Base-by-base conservation (phyloP, 495 filamentous ascomycete genomes). In the Viridothelium virens region DNA sequence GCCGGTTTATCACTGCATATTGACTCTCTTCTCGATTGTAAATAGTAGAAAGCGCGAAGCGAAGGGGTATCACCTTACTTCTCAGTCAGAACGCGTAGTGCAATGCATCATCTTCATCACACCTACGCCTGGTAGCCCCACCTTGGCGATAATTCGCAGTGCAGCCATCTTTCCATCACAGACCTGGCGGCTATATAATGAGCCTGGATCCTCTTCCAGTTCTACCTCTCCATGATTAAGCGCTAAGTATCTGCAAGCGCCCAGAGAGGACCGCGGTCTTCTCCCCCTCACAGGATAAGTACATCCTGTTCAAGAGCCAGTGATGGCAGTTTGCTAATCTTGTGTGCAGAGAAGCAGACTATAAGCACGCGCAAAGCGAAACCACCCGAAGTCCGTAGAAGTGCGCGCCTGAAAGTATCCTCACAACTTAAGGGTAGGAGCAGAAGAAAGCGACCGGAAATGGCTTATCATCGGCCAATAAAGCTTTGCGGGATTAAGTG, bases 331-430 rank as follows among this genome's bases (percentile, higher is more conserved):
- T 46, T 16, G 41, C 41, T 46, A 46, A 46, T 46, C 41, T 16
- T 46, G 41, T 46, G 41, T 46, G 41, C 41, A 46, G 41, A 46
- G 41, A 46, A 46, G 41, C 41, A 46, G 41, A 46, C 41, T 46
- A 46, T 16, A 46, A 46, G 41, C 41, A 46, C 41, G 41, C 41
- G 41, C 41, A 46, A 46, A 46, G 41, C 41, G 41, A 46, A 46
- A 46, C 41, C 41, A 46, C 41, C 9, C 41, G 41, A 46, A 46
- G 41, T 46, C 41, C 41, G 16, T 16, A 46, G 16, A 46, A 46
- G 41, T 46, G 16, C 41, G 41, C 41, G 41, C 41, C 41, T 46
- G 41, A 16, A 46, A 46, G 41, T 46, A 46, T 16, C 16, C 7
- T 46, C 41, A 46, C 41, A 16, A 46, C 41, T 46, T 46, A 16